Conservation (phyloP, 78 protist genomes). For the slime mould (Dictyostelium discoideum) region DNA sequence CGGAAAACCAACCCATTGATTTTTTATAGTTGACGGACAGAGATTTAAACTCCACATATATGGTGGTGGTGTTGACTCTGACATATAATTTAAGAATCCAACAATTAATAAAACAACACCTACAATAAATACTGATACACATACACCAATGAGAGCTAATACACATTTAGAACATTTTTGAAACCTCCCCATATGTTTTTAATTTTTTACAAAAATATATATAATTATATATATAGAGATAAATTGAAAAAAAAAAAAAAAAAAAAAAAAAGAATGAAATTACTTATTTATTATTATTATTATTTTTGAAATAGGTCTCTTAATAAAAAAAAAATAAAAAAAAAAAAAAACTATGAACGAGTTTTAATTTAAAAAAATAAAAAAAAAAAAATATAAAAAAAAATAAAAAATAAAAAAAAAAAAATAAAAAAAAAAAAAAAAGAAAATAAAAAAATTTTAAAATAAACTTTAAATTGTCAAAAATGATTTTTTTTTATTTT, state of each 20-base stretch:
- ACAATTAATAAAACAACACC: conserved; percentile 33
- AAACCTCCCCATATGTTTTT: neutral
- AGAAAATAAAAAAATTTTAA: neutral
- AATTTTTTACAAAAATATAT: neutral
- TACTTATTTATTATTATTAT: too few relatives aligned
- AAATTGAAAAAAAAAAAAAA: neutral
- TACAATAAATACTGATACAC: conserved; percentile 7
- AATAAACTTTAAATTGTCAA: too few relatives aligned
- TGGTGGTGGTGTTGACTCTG: conserved; percentile 71
- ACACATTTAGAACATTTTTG: conserved; percentile 29
- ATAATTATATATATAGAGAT: neutral
- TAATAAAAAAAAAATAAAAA: neutral
- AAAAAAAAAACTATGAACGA: neutral
- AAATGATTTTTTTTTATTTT: too few relatives aligned
- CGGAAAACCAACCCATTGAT: conserved; percentile 14
- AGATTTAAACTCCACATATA: conserved; percentile 24
- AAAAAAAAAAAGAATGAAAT: neutral
- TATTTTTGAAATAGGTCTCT: too few relatives aligned
- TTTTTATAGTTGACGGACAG: neutral
- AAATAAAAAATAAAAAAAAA: too few relatives aligned
- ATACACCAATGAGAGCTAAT: neutral
- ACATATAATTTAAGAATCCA: conserved; percentile 9
- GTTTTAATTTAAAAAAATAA: neutral
- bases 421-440: neutral
- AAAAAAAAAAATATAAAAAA: neutral